phyloP scores from a whole-genome alignment of 2,329 filamentous ascomycete species.

The Periglandula ipomoeae region DNA sequence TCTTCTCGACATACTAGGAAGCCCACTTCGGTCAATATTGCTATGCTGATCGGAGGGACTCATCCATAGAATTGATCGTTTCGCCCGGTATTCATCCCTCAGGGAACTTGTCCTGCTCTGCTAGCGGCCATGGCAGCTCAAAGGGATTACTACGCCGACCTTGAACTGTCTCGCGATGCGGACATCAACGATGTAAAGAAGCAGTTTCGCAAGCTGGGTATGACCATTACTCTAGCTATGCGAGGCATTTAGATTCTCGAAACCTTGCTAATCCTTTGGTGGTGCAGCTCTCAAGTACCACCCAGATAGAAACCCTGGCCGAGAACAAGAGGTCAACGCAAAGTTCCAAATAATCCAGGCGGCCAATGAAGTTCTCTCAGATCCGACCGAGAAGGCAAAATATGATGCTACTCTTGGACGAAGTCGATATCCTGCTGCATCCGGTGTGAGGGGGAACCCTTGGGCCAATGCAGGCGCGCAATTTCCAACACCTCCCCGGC shows the following conservation, averaged over 20 bases:
- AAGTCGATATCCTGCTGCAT: slow-evolving; percentile 35
- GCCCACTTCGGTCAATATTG: not conserved
- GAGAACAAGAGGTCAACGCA: slow-evolving; percentile 67
- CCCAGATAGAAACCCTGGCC: slow-evolving; percentile 80
- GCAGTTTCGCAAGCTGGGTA: slow-evolving; percentile 76
- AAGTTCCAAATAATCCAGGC: slow-evolving; percentile 83
- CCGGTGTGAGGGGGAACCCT: slow-evolving; percentile 48
- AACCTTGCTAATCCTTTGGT: slow-evolving; percentile 15
- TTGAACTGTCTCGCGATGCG: slow-evolving; percentile 61
- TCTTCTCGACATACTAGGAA: not conserved
- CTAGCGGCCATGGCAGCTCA: slow-evolving; percentile 27
- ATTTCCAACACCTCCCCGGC: slow-evolving; percentile 41
- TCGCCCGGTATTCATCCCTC: not conserved
- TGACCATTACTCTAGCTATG: slow-evolving; percentile 11
- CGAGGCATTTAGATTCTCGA: not conserved
- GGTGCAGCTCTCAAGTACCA: slow-evolving; percentile 69
- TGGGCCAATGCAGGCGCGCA: slow-evolving; percentile 41
- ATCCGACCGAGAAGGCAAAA: slow-evolving; percentile 39
- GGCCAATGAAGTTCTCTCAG: slow-evolving; percentile 65
- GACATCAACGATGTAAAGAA: slow-evolving; percentile 72
- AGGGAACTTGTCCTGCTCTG: not conserved
- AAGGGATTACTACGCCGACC: slow-evolving; percentile 77
- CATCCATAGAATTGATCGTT: not conserved
- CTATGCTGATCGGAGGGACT: slow-evolving; percentile 11
- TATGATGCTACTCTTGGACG: slow-evolving; percentile 40